Evolutionary conservation across 1,139 yeast species (phyloP), one percentile per base, ranked within the genome.

Genomic region (Williopsis jadinii): DNA sequence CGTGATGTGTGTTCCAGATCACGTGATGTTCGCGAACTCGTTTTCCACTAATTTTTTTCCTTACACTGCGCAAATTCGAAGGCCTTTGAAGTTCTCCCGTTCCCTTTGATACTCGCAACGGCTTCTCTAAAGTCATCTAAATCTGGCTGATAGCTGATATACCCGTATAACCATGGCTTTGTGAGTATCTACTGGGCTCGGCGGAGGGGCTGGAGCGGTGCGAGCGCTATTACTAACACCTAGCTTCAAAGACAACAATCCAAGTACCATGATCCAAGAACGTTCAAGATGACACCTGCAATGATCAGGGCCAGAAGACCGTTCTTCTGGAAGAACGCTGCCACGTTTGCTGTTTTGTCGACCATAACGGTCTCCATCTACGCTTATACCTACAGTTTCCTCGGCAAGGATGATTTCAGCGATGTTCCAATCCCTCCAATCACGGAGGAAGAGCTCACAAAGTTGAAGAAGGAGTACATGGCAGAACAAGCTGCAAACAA

Each of bases 361-460:
- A 73, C 82, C 12, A 64, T 86, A 39, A 82, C 94, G 5, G 66
- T 75, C 14, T 81, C 84, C 32, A 82, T 86, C 19, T 88, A 86
- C 62, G 52, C 62, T 41, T 88, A 85, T 69, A 85, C 96, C 0
- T 83, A 78, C 70, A 66, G 69, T 41, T 75, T 78, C 58, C 73
- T 90, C 58, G 78, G 78, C 49, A 77, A 77, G 48, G 97, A 88
- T 59, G 96, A 90, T 53, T 86, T 90, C 59, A 75, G 73, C 38
- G 96, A 88, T 60, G 84, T 90, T 54, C 97, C 97, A 39, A 80
- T 90, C 50, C 97, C 97, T 39, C 97, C 97, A 28, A 73, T 90
- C 50, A 75, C 82, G 35, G 95, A 85, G 46, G 79, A 73, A 42
- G 95, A 87, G 59, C 71, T 90, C 59, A 75, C 73, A 42, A 71